Conservation (phyloP, 1,284 basidiomycete genomes). For the Austropuccinia psidii region DNA sequence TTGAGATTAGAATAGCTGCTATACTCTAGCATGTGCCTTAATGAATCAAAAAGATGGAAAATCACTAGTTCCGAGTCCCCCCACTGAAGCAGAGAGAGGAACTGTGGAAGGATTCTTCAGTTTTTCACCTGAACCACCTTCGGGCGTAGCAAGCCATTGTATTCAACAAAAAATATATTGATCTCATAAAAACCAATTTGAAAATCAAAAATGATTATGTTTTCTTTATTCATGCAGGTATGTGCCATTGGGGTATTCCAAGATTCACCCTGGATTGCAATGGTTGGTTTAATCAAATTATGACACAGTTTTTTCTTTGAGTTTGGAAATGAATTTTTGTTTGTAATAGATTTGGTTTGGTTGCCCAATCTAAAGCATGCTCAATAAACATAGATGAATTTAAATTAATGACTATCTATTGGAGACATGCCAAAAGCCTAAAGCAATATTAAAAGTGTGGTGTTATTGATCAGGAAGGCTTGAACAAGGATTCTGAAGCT, state of each 20-base stretch:
- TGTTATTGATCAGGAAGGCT: background rate
- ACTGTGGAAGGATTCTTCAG: slow-evolving; percentile 19
- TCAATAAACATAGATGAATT: no score
- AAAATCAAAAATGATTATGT: slow-evolving; percentile 30
- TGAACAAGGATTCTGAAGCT: background rate
- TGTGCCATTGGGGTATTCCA: slow-evolving; percentile 23
- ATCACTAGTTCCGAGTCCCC: background rate
- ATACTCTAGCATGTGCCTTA: slow-evolving; percentile 4
- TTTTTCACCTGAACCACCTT: background rate
- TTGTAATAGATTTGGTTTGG: no score
- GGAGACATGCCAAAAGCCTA: slow-evolving; percentile 11
- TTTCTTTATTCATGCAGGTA: slow-evolving; percentile 9
- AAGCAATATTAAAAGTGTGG: slow-evolving; percentile 3
- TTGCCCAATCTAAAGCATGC: no score
- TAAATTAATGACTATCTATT: no score
- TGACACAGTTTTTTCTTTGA: slow-evolving; percentile 24
- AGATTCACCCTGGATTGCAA: slow-evolving; percentile 31
- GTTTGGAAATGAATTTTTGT: slow-evolving; percentile 37
- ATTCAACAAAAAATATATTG: slow-evolving; percentile 11
- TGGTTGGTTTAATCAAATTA: slow-evolving; percentile 26
- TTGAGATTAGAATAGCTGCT: no score
- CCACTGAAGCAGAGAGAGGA: background rate
- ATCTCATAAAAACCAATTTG: background rate
- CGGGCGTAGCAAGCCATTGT: background rate
- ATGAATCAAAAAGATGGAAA: slow-evolving; percentile 17